phyloP scores from a whole-genome alignment of 495 filamentous ascomycete genomes.

The Margaritispora aquatica region DNA sequence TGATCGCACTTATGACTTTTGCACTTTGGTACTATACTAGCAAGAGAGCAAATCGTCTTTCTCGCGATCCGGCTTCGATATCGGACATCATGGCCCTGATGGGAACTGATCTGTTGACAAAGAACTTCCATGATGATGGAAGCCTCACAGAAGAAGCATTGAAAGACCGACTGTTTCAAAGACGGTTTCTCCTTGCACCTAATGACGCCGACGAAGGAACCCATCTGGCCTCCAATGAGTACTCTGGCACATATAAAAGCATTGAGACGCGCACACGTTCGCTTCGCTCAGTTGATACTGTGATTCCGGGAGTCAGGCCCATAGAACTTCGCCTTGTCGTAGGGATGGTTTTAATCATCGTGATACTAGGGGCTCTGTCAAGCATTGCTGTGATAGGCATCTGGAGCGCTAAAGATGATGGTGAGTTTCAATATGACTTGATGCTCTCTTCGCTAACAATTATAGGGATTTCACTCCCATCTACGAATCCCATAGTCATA shows the following conservation, averaged over 20 bases:
- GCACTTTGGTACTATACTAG: too few species aligned
- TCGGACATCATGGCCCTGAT: constrained; percentile 26
- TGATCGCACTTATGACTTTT: too few species aligned
- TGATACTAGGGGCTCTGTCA: background rate
- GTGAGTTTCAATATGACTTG: background rate
- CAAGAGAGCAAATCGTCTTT: too few species aligned
- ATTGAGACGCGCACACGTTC: background rate
- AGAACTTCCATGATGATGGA: constrained; percentile 2
- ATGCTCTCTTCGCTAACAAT: background rate
- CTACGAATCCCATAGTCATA: constrained; percentile 26
- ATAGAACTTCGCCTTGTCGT: background rate
- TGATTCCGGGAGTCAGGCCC: background rate
- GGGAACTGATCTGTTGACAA: background rate
- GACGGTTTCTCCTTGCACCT: too few species aligned
- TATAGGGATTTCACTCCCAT: constrained; percentile 35
- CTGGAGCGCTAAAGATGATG: background rate
- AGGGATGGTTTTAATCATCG: background rate
- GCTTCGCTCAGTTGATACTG: too few species aligned
- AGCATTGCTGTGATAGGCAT: background rate
- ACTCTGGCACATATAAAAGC: too few species aligned
- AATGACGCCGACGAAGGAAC: too few species aligned
- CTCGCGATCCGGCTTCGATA: constrained; percentile 27
- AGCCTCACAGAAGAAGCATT: too few species aligned
- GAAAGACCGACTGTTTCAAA: too few species aligned
- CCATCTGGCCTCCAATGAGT: too few species aligned